These are phyloP conservation scores for Tetratostichococcus sp. DNA, from an alignment of 139 green algal species.

Conservation along the genomic window DNA sequence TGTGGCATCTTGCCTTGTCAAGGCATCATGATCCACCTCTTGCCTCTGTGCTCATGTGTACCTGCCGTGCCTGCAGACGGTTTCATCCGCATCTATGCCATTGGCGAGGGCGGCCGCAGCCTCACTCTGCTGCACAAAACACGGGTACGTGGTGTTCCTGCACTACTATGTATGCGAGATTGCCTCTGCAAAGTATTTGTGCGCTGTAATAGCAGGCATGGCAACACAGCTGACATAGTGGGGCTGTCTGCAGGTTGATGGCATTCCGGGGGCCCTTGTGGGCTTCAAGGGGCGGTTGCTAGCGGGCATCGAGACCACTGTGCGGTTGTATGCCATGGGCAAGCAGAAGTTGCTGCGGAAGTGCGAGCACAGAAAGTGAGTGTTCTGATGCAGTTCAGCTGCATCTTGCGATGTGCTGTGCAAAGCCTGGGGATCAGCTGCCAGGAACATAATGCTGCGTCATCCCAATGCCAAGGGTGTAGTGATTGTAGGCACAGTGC, in stretches of 20 bases:
- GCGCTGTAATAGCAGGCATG: no score
- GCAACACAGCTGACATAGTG: no score
- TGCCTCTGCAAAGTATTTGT: no score
- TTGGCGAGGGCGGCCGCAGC: conserved; percentile 56
- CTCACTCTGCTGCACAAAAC: conserved; percentile 93
- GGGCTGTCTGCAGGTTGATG: conserved; percentile 18
- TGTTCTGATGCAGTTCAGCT: no score
- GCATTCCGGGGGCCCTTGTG: conserved; percentile 71
- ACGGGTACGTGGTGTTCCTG: conserved; percentile 46
- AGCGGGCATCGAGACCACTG: conserved; percentile 74
- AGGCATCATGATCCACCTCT: no score
- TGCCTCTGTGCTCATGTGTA: neutral
- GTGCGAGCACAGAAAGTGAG: conserved; percentile 78
- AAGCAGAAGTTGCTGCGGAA: conserved; percentile 98
- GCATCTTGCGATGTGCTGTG: no score
- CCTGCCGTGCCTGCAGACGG: conserved; percentile 48
- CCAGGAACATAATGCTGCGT: no score
- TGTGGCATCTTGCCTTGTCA: no score
- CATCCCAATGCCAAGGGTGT: no score
- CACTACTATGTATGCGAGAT: neutral
- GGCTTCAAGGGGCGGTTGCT: conserved; percentile 89
- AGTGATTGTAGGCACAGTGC: no score
- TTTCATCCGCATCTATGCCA: conserved; percentile 74
- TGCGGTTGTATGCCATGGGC: conserved; percentile 93
- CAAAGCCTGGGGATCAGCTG: no score